Evolutionary conservation across 2,329 filamentous ascomycete species (phyloP).

Genomic region (Drechslera avenae): DNA sequence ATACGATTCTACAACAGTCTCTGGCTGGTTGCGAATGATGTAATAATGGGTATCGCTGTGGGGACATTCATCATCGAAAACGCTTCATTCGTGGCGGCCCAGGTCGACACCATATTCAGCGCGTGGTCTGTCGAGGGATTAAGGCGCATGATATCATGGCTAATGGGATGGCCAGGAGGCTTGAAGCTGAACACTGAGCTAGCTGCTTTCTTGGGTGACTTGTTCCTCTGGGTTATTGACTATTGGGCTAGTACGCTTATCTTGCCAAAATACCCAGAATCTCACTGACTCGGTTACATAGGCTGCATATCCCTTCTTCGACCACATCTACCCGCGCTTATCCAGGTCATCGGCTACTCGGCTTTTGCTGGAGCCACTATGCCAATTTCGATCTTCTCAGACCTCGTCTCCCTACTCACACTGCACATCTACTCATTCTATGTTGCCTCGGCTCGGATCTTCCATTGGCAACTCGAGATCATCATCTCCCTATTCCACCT

Average conservation of each 20-base stretch:
- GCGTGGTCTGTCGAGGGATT: conserved; percentile 88
- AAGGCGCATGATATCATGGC: conserved; percentile 87
- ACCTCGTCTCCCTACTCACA: conserved; percentile 87
- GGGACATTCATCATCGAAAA: conserved; percentile 98
- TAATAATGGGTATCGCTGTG: conserved; percentile 96
- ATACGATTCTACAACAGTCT: conserved; percentile 99
- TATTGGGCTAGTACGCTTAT: conserved; percentile 80
- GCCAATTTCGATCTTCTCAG: conserved; percentile 94
- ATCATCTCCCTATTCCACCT: conserved; percentile 97
- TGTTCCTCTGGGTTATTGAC: conserved; percentile 98
- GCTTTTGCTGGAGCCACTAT: conserved; percentile 96
- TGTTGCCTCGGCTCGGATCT: conserved; percentile 93
- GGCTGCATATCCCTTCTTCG: conserved; percentile 77
- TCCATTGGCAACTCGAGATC: conserved; percentile 97
- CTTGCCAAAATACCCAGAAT: no score
- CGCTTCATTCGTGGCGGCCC: conserved; percentile 77
- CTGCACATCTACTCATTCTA: conserved; percentile 99
- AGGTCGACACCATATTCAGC: conserved; percentile 75
- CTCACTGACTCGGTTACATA: conserved; percentile 40
- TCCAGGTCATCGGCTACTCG: conserved; percentile 92
- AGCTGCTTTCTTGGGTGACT: conserved; percentile 88
- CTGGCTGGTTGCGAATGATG: conserved; percentile 97
- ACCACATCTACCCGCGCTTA: conserved; percentile 80
- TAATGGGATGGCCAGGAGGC: conserved; percentile 87
- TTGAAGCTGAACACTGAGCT: conserved; percentile 94